These are phyloP conservation scores for Fomitopsis schrenkii DNA, from an alignment of 1,284 basidiomycete genomes.

Conservation along the genomic window DNA sequence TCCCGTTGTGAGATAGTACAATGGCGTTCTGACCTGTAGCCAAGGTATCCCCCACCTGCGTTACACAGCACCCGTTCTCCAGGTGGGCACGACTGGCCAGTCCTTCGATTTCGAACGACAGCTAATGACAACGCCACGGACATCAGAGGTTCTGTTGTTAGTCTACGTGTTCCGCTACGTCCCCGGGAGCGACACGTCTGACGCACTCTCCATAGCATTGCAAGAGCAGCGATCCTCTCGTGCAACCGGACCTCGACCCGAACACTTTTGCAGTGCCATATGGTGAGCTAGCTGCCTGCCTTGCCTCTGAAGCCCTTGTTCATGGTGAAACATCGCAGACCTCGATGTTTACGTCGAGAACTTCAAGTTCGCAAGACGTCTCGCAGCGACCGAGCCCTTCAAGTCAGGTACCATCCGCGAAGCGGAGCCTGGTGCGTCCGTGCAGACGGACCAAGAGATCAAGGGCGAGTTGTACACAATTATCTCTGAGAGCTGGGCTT, in stretches of 20 bases:
- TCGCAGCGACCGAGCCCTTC: constrained; percentile 15
- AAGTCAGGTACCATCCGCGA: constrained; percentile 9
- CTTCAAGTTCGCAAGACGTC: constrained; percentile 10
- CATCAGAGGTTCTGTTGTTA: constrained; percentile 7
- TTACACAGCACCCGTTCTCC: constrained; percentile 10
- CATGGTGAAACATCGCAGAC: constrained; percentile 2
- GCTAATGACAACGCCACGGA: background rate
- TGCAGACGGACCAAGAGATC: constrained; percentile 13
- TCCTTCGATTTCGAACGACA: background rate
- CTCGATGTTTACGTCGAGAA: constrained; percentile 14
- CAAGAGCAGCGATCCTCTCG: constrained; percentile 6
- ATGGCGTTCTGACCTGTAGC: background rate
- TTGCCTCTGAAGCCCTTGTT: background rate
- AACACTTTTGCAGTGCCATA: constrained; percentile 7
- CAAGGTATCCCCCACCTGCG: constrained; percentile 2
- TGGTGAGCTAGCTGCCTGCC: background rate
- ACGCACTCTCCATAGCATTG: constrained; percentile 3
- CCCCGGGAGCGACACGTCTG: background rate
- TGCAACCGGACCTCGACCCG: constrained; percentile 10
- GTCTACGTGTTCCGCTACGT: background rate
- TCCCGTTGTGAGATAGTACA: background rate
- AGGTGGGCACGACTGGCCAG: background rate
- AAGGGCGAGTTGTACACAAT: background rate
- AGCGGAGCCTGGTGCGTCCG: constrained; percentile 9
- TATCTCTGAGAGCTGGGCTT: background rate